These are phyloP conservation scores for Podaxis sp. DNA, from an alignment of 768 basidiomycete species.

Conservation along the genomic window DNA sequence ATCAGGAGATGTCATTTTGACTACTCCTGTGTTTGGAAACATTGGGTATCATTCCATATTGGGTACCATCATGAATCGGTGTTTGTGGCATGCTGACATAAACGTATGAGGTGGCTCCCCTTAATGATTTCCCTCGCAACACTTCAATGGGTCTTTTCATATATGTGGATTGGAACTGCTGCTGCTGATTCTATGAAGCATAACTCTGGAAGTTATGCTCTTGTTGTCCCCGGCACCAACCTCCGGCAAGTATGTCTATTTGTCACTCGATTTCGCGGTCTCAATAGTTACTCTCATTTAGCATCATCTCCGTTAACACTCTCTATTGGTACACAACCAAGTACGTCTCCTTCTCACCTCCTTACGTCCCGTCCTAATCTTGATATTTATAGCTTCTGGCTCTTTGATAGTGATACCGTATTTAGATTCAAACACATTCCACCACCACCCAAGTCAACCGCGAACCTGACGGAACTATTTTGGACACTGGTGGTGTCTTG, in stretches of 20 bases:
- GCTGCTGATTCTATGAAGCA: conserved; percentile 41
- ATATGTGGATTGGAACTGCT: conserved; percentile 32
- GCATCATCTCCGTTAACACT: conserved; percentile 58
- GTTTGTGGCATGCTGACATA: not conserved
- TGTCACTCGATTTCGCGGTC: not conserved
- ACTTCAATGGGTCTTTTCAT: conserved; percentile 52
- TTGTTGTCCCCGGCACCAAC: conserved; percentile 42
- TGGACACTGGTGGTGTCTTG: not conserved
- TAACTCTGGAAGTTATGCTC: conserved; percentile 51
- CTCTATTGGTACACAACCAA: conserved; percentile 60
- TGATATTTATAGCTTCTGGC: conserved; percentile 42
- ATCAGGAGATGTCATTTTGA: conserved; percentile 39
- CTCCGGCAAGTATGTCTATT: conserved; percentile 29
- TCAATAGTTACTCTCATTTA: conserved; percentile 16
- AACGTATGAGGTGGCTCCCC: conserved; percentile 42
- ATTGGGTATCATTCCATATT: conserved; percentile 28
- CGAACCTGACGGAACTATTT: not conserved
- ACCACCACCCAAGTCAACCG: not conserved
- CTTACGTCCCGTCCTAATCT: not conserved
- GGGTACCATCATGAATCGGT: not conserved
- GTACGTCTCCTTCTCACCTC: conserved; percentile 23
- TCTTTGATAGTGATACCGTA: conserved; percentile 46
- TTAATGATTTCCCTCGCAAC: conserved; percentile 53
- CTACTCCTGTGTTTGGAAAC: conserved; percentile 36
- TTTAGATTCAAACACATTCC: not conserved